Percentiles rank a stretch among this genome's conserved stretches.
These are phyloP conservation scores for Ascochyta koolunga DNA, from an alignment of 2,329 filamentous ascomycete species.

Conservation along the genomic window DNA sequence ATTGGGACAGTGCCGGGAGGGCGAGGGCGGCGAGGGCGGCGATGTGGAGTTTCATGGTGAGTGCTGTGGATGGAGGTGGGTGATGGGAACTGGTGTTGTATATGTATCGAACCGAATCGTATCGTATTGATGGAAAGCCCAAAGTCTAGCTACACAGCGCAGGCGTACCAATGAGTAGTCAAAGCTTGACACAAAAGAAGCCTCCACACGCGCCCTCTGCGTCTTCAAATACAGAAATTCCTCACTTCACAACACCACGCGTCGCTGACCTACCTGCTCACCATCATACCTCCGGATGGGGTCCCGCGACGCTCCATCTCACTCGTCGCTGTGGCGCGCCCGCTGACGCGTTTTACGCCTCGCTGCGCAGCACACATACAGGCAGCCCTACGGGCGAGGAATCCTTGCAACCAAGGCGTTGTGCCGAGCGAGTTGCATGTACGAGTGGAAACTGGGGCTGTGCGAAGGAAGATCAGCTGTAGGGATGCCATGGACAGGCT, in stretches of 20 bases:
- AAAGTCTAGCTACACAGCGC: too few species aligned
- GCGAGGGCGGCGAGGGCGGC: slow-evolving; percentile 6
- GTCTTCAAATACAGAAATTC: slow-evolving; percentile 8
- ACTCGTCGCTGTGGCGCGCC: slow-evolving; percentile 5
- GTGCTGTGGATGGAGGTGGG: not conserved
- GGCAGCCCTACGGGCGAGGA: slow-evolving; percentile 4
- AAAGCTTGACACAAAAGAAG: too few species aligned
- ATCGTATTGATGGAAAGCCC: too few species aligned
- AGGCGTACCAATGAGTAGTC: too few species aligned
- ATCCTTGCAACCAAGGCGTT: too few species aligned
- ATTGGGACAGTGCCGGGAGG: slow-evolving; percentile 1
- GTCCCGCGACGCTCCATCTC: slow-evolving; percentile 19
- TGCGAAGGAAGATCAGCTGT: not conserved
- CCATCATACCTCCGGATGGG: slow-evolving; percentile 19
- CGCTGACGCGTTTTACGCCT: slow-evolving; percentile 16
- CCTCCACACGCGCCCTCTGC: not conserved
- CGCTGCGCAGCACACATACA: not conserved
- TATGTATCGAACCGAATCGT: too few species aligned
- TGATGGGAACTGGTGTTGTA: not conserved
- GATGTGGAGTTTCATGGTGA: slow-evolving; percentile 10
- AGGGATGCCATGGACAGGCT: too few species aligned
- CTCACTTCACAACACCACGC: not conserved
- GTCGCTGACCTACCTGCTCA: slow-evolving; percentile 7
- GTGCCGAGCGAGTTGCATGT: too few species aligned
- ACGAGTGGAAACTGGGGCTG: not conserved